phyloP scores from a whole-genome alignment of 371 early-diverging fungal genomes.

The Mortierella sp. region DNA sequence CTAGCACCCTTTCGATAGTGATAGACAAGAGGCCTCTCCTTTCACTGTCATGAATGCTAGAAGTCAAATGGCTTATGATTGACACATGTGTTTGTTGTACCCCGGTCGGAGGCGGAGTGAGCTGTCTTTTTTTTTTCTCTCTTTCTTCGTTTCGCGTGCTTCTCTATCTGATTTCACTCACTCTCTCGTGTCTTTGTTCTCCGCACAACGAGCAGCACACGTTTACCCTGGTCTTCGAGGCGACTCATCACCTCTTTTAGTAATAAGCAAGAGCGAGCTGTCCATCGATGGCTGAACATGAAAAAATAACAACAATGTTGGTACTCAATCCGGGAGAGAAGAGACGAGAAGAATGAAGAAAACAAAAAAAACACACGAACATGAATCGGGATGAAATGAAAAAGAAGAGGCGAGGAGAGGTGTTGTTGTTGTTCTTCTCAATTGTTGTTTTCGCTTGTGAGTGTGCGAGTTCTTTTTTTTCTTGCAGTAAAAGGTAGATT shows the following conservation, averaged over 20 bases:
- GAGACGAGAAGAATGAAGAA: background rate
- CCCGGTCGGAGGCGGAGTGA: slow-evolving; percentile 10
- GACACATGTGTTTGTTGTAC: background rate
- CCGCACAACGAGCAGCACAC: background rate
- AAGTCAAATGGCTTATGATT: background rate
- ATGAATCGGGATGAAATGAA: slow-evolving; percentile 13
- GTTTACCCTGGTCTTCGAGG: background rate
- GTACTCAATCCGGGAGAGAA: background rate
- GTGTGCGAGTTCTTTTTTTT: background rate
- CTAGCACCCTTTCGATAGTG: background rate
- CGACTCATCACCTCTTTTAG: slow-evolving; percentile 3
- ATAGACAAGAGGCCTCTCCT: background rate
- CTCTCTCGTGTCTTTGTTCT: background rate
- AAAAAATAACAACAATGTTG: background rate
- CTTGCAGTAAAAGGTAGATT: slow-evolving; percentile 36
- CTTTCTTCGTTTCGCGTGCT: background rate
- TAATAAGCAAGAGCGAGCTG: background rate
- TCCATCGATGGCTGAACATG: background rate
- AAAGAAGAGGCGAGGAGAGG: background rate
- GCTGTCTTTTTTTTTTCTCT: background rate
- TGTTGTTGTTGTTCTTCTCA: background rate
- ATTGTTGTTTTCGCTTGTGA: background rate
- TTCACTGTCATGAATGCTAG: background rate
- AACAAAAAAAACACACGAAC: background rate
- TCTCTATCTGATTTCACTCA: background rate